Conservation (phyloP, 345 rosid genomes). For the Abelmoschus esculentus region DNA sequence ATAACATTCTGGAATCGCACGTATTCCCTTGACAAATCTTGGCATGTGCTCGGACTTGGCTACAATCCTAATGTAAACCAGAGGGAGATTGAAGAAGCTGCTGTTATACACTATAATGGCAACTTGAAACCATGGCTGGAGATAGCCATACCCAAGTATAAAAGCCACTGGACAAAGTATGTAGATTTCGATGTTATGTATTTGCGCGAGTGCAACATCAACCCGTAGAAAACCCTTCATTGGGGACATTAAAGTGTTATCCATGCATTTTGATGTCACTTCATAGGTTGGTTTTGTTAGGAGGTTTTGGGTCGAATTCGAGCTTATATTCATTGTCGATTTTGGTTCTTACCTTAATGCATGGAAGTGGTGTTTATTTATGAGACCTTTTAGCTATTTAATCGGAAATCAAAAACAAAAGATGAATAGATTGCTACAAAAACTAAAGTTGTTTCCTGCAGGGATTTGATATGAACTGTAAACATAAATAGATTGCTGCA, state of each 20-base stretch:
- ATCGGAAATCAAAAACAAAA: too few species aligned
- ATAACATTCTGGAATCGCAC: slow-evolving; percentile 75
- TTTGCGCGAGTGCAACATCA: slow-evolving; percentile 7
- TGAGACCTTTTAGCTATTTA: not conserved
- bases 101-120: slow-evolving; percentile 61
- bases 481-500: too few species aligned
- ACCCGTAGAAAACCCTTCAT: not conserved
- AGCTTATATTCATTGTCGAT: slow-evolving; percentile 10
- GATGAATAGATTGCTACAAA: too few species aligned
- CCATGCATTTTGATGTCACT: not conserved
- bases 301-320: slow-evolving; percentile 12
- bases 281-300: slow-evolving; percentile 5
- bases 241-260: not conserved
- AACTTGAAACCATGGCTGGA: slow-evolving; percentile 90
- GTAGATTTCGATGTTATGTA: not conserved
- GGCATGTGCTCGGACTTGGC: slow-evolving; percentile 86
- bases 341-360: slow-evolving; percentile 10
- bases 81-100: slow-evolving; percentile 64
- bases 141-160: slow-evolving; percentile 56
- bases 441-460: too few species aligned
- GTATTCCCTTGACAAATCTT: slow-evolving; percentile 40
- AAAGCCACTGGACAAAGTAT: slow-evolving; percentile 20
- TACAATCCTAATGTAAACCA: slow-evolving; percentile 67
- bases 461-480: too few species aligned
- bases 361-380: not conserved